Evolutionary conservation across 495 filamentous ascomycete species (phyloP), one percentile per base, ranked within the genome.

Genomic region (Neurospora africana): DNA sequence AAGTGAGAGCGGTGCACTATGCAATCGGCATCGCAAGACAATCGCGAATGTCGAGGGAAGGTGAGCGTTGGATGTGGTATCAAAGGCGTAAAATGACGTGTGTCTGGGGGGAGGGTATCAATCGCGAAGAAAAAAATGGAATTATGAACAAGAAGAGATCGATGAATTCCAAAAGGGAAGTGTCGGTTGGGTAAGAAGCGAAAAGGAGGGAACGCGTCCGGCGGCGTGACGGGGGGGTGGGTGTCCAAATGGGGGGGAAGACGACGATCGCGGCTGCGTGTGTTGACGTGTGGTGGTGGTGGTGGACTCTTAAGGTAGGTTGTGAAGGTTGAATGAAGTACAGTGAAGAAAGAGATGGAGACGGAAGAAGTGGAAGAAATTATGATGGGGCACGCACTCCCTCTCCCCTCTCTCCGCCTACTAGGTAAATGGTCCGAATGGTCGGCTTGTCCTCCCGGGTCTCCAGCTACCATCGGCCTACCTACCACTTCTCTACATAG

Each of bases 1-100:
- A 71, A 23, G 44, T 36, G 70, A 41, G 71, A 70, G 75, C 77
- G 73, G 79, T 23, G 43, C 41, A 21, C 30, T 37, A 67, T 33
- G 41, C 69, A 58, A 58, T 65, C 53, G 53, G 27, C 53, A 65
- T 65, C 53, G 53, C 5, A 33, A 19, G 27, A 35, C 15, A 65
- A 65, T 19, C 6, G 27, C 53, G 53, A 61, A 17, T 61, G 53
- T 30, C 23, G 27, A 61, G 27, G 23, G 27, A 7, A 30, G 23
- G 13, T 30, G 53, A 0, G 19, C 9, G 27, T 33, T 33, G 27
- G 27, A 65, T 65, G 7, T 65, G 53, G 53, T 65, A 9, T 65
- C 53, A 65, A 65, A 33, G 27, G 15, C 53, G 27, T 19, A 35
- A 65, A 61, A 65, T 65, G 53, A 65, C 53, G 53, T 65, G 53